Conservation (phyloP, 2,329 filamentous ascomycete species). For the Lecanoromycetidae sp. region DNA sequence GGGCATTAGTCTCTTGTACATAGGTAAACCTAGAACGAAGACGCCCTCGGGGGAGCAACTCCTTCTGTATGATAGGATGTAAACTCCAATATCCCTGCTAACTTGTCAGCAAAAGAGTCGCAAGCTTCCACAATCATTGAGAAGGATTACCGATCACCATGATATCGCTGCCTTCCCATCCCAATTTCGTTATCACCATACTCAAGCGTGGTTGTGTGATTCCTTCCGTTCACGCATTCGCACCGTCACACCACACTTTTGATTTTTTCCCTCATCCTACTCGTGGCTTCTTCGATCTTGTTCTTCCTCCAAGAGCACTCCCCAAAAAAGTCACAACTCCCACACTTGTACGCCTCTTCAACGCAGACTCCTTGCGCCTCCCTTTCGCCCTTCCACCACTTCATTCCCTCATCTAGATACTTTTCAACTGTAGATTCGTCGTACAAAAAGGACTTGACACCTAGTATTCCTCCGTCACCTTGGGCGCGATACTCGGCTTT, state of each 20-base stretch:
- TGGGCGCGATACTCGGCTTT: conserved; percentile 43
- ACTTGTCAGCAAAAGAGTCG: too few relatives aligned
- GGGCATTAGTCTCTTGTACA: too few relatives aligned
- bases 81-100: too few relatives aligned
- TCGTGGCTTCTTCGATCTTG: conserved; percentile 51
- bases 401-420: conserved; percentile 59
- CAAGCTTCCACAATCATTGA: too few relatives aligned
- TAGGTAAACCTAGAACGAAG: too few relatives aligned
- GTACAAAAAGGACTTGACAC: conserved; percentile 52
- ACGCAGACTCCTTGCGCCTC: conserved; percentile 62
- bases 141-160: too few relatives aligned
- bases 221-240: too few relatives aligned
- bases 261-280: conserved; percentile 28
- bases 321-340: conserved; percentile 69
- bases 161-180: too few relatives aligned
- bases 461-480: conserved; percentile 39
- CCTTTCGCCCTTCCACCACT: conserved; percentile 78
- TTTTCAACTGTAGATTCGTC: conserved; percentile 49
- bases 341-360: conserved; percentile 81
- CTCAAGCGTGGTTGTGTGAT: too few relatives aligned
- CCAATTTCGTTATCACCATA: too few relatives aligned
- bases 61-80: too few relatives aligned
- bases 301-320: conserved; percentile 64
- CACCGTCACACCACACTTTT: conserved; percentile 17
- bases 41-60: too few relatives aligned